phyloP scores from a whole-genome alignment of 345 rosid species.

The Pistacia integerrima region DNA sequence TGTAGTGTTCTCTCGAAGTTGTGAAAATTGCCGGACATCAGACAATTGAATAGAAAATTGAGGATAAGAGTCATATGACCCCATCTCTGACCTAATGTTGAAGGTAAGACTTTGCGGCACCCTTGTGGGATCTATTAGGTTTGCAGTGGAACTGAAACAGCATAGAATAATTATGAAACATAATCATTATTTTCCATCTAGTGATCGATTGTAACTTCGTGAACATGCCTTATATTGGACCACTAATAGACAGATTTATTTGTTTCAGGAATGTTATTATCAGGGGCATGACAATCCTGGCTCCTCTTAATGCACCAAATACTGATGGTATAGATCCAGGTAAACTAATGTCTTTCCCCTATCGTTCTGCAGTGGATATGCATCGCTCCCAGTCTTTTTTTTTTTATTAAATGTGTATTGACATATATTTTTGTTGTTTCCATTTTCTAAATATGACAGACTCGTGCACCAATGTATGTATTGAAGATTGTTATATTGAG shows the following conservation, averaged over 20 bases:
- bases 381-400: no score
- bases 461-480: no score
- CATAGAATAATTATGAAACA: not conserved
- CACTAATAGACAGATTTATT: conserved; percentile 17
- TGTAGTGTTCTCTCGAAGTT: no score
- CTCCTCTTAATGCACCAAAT: conserved; percentile 94
- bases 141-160: not conserved
- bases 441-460: no score
- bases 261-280: conserved; percentile 86
- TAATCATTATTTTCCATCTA: no score
- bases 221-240: not conserved
- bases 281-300: conserved; percentile 81
- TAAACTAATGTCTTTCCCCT: conserved; percentile 14
- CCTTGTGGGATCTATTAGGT: not conserved
- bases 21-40: no score
- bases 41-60: no score
- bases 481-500: no score
- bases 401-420: no score
- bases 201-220: no score
- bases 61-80: no score
- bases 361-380: not conserved
- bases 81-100: not conserved
- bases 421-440: no score
- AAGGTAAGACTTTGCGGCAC: not conserved
- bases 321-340: conserved; percentile 99